phyloP scores from a whole-genome alignment of 345 rosid species.

The Brassica cretica region DNA sequence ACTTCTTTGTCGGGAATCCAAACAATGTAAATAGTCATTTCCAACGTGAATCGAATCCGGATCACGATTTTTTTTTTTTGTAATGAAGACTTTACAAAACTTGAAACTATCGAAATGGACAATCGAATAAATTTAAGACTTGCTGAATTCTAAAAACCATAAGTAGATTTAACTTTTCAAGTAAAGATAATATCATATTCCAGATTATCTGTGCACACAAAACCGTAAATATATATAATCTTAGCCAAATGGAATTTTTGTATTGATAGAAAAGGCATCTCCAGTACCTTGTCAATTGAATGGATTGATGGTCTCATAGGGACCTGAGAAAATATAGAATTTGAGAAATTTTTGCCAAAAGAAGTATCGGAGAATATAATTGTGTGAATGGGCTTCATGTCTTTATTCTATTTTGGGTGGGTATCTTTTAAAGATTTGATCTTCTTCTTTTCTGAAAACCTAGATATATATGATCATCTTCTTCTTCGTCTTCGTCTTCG shows the following conservation, averaged over 20 bases:
- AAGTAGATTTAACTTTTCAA: neutral
- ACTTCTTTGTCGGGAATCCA: too few relatives aligned
- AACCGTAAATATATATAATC: neutral
- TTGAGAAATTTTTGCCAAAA: conserved; percentile 20
- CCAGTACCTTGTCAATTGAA: conserved; percentile 21
- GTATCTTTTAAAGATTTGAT: conserved; percentile 31
- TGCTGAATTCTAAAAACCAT: neutral
- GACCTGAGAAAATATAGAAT: conserved; percentile 16
- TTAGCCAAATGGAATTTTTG: neutral
- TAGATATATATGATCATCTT: neutral
- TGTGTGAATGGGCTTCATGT: conserved; percentile 25
- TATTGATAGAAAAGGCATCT: conserved; percentile 4
- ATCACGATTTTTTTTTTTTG: neutral
- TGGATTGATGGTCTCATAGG: conserved; percentile 27
- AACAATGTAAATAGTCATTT: too few relatives aligned
- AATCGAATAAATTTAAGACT: neutral
- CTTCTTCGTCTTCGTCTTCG: neutral
- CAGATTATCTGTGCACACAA: neutral
- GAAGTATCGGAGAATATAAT: conserved; percentile 24
- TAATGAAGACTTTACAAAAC: neutral
- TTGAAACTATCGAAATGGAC: neutral
- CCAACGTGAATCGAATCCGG: too few relatives aligned
- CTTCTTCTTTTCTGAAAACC: conserved; percentile 2
- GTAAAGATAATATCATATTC: neutral
- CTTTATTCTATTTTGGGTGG: conserved; percentile 41